Base-by-base conservation (phyloP, 1,284 basidiomycete genomes). In the Leccinum ponderosum region DNA sequence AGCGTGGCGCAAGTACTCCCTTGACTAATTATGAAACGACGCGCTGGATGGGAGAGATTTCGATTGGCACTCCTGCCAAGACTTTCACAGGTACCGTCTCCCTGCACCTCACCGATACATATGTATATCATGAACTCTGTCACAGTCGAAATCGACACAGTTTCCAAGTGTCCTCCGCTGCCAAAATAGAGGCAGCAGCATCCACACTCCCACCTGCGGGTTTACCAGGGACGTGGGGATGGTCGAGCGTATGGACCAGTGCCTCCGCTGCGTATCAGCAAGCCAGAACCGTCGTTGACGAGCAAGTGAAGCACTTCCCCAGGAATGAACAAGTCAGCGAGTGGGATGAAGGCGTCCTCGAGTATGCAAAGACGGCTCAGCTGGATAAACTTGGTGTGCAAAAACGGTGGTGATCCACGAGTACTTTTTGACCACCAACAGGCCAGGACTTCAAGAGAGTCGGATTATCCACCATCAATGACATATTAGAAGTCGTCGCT, bases 401-500 rank as follows among this genome's bases (percentile, higher is more conserved):
- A 42, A 54, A 79, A 57, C 6, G 50, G 55, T 48, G 42, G 57
- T 33, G 4, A 27, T 50, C 25, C 22, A 1, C 57, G 37, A 53
- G 20, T 11, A 3, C 25, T 58, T 48, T 53, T 53, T 60, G 42
- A 66, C 44, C 31, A 14, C 47, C 20, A 60, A 29, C 69, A 95
- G 94, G 94, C 55, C 84, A 94, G 71, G 95, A 96, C 69, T 88
- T 97, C 68, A 90, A 89, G 70, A 85, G 88, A 52, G 90, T 93
- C 33, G 94, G 94, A 27, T 77, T 95, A 62, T 95, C 92, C 6
- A 95, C 94, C 1, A 77, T 97, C 27, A 93, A 87, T 4, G 95
- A 97, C 60, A 87, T 99, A 59, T 79, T 99, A 64, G 97, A 98
- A 73, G 96, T 91, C 15, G 97, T 99, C 56, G 97, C 97, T 0